Evolutionary conservation across 257 asterid genomes (phyloP).

Genomic region (Agastache rugosa): DNA sequence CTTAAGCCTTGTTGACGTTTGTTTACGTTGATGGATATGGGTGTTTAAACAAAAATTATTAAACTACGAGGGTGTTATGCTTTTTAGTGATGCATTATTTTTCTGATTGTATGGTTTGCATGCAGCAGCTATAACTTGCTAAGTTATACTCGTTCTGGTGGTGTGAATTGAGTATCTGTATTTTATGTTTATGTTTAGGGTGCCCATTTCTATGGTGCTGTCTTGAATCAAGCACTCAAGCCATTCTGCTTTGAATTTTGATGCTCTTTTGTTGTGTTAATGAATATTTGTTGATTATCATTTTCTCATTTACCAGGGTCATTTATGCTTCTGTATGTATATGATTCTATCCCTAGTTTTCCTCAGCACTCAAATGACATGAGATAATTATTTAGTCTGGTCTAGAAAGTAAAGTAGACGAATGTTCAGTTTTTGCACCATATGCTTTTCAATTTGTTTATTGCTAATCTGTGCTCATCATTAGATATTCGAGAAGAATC

Average conservation of each 20-base stretch:
- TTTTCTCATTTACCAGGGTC: not conserved
- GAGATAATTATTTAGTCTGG: not conserved
- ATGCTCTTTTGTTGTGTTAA: not conserved
- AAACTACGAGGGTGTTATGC: too few relatives aligned
- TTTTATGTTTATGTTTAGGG: not conserved
- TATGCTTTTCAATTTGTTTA: not conserved
- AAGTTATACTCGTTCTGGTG: not conserved
- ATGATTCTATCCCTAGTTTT: not conserved
- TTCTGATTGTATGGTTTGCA: not conserved
- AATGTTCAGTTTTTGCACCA: not conserved
- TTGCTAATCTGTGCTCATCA: not conserved
- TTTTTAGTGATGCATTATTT: too few relatives aligned
- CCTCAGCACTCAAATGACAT: not conserved
- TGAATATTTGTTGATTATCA: not conserved
- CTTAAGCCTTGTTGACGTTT: not conserved
- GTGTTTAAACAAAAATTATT: too few relatives aligned
- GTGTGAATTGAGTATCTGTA: not conserved
- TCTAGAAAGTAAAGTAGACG: not conserved
- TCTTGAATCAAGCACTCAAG: conserved; percentile 1
- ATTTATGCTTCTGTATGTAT: not conserved
- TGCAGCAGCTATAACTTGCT: not conserved
- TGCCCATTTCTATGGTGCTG: not conserved
- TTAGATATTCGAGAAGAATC: conserved; percentile 37
- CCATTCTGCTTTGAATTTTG: not conserved
- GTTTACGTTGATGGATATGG: not conserved